Percentiles rank a stretch among this genome's conserved stretches.
phyloP scores from a whole-genome alignment of 768 basidiomycete species.

The Lentinus brumalis region DNA sequence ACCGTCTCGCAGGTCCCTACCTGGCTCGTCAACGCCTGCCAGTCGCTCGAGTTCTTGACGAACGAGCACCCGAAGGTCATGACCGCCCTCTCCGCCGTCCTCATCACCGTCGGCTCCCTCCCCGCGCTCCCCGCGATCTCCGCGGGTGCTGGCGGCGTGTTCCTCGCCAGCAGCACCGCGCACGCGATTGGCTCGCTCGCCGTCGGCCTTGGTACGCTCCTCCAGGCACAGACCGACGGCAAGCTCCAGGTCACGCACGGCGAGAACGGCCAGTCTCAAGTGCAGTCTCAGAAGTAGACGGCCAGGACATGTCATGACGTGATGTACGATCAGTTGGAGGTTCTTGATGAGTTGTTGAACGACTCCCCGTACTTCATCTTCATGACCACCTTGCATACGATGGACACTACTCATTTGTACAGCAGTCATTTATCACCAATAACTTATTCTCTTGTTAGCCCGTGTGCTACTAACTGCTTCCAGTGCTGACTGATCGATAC shows the following conservation, averaged over 20 bases:
- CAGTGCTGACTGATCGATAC: not conserved
- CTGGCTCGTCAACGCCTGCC: conserved; percentile 79
- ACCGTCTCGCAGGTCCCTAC: conserved; percentile 62
- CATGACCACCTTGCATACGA: not conserved
- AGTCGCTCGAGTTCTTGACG: conserved; percentile 72
- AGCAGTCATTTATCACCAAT: conserved; percentile 7
- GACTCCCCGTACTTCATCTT: not conserved
- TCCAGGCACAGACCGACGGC: conserved; percentile 42
- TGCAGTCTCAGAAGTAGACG: not conserved
- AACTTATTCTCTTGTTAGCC: not conserved
- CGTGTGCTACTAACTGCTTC: too few species aligned
- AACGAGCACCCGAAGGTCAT: conserved; percentile 76
- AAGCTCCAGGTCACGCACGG: conserved; percentile 17
- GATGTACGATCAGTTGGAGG: not conserved
- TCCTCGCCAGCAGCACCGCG: conserved; percentile 71
- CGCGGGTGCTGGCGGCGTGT: conserved; percentile 69
- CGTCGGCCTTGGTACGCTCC: conserved; percentile 64
- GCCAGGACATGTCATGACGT: not conserved
- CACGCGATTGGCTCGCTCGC: conserved; percentile 82
- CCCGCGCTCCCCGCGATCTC: conserved; percentile 71
- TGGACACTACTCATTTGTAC: not conserved
- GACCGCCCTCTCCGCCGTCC: conserved; percentile 73
- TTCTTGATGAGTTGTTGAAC: conserved; percentile 5
- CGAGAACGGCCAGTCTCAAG: conserved; percentile 5
- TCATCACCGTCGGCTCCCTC: conserved; percentile 77